phyloP scores from a whole-genome alignment of 2,329 filamentous ascomycete genomes.

The Sporothrix brunneoviolacea region DNA sequence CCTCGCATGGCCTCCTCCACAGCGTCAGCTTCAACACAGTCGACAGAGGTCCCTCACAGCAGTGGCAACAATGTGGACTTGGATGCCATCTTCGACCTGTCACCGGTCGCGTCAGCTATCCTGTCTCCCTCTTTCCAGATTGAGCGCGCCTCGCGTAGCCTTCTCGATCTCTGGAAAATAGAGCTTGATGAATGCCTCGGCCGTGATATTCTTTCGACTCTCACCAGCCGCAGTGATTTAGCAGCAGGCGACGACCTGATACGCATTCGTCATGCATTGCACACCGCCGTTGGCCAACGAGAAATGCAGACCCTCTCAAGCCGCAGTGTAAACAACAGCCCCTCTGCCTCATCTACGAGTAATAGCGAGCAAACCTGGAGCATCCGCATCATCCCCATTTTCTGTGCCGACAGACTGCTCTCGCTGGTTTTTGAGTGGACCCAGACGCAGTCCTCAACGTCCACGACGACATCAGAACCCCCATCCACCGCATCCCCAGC shows the following conservation, averaged over 20 bases:
- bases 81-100: constrained; percentile 24
- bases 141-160: constrained; percentile 24
- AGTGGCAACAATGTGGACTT: no score
- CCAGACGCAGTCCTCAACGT: not conserved
- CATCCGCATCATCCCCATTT: constrained; percentile 28
- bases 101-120: constrained; percentile 26
- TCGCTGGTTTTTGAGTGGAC: constrained; percentile 28
- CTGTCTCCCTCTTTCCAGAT: constrained; percentile 27
- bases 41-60: no score
- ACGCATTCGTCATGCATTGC: constrained; percentile 23
- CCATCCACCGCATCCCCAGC: no score
- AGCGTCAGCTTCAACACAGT: not conserved
- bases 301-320: constrained; percentile 19
- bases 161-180: constrained; percentile 25
- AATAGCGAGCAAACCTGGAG: constrained; percentile 22
- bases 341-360: not conserved
- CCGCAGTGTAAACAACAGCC: constrained; percentile 18
- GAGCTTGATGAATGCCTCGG: constrained; percentile 23
- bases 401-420: constrained; percentile 24
- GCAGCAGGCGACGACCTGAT: constrained; percentile 23
- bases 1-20: not conserved
- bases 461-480: not conserved
- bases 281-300: constrained; percentile 24
- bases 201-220: constrained; percentile 23
- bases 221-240: constrained; percentile 23